Percentiles rank a stretch among this genome's conserved stretches.
Evolutionary conservation across 768 basidiomycete genomes (phyloP).

Genomic region (Neoboletus subvelutipes): DNA sequence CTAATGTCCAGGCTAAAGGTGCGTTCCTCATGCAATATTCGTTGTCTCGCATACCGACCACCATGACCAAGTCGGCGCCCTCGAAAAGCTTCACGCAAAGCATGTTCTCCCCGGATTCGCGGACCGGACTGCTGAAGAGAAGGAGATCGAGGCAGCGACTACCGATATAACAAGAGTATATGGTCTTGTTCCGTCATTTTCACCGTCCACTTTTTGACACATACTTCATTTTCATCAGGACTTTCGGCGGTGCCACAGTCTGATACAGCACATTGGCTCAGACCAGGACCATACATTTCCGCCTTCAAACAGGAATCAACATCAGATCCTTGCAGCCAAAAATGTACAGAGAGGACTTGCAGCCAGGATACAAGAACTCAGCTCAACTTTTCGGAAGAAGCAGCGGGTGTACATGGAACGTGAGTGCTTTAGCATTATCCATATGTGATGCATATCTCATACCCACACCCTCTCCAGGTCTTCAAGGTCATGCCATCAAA

Average conservation of each 20-base stretch:
- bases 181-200: constrained; percentile 16
- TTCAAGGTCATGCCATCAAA: constrained; percentile 97
- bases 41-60: constrained; percentile 15
- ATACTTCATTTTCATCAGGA: constrained; percentile 28
- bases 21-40: constrained; percentile 29
- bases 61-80: constrained; percentile 60
- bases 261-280: constrained; percentile 70
- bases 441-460: constrained; percentile 15
- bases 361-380: constrained; percentile 93
- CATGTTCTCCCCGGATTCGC: constrained; percentile 95
- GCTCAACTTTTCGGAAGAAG: constrained; percentile 92
- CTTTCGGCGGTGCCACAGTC: constrained; percentile 40
- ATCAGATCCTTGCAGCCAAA: constrained; percentile 70
- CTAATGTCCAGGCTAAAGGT: constrained; percentile 76
- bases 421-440: constrained; percentile 43
- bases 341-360: constrained; percentile 96
- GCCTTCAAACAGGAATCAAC: constrained; percentile 45
- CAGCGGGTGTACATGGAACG: constrained; percentile 98
- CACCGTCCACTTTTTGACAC: constrained; percentile 4
- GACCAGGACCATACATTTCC: constrained; percentile 63
- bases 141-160: constrained; percentile 86
- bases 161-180: constrained; percentile 84
- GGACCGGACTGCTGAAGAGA: constrained; percentile 91
- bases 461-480: constrained; percentile 48
- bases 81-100: constrained; percentile 96